Evolutionary conservation across 495 filamentous ascomycete genomes (phyloP), one percentile per base, ranked within the genome.

Genomic region (Xylaria intraflava): DNA sequence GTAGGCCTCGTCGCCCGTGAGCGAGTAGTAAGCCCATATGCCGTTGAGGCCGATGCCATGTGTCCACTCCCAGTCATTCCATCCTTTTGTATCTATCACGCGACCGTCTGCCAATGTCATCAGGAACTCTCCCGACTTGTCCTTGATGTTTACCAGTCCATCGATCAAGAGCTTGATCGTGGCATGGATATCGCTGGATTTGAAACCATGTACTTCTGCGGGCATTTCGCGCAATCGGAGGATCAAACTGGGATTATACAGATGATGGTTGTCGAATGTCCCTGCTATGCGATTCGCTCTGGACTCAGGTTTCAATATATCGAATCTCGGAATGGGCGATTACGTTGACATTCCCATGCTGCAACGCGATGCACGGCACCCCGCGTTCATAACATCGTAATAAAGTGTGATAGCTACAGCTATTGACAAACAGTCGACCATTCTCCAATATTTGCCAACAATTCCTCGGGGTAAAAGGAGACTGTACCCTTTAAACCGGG

Each of bases 11-110:
- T 81, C 76, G 19, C 76, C 79, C 0, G 83, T 86, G 30, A 88
- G 62, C 41, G 79, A 76, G 71, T 87, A 82, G 73, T 88, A 88
- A 48, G 87, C 80, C 80, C 81, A 89, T 42, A 89, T 76, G n/a
- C 86, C 84, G 62, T 88, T 88, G 5, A 89, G 76, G 0, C 86
- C 85, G 53, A 89, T 80, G 6, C 86, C 85, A 65, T 89, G 86
- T 3, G 86, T 89, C 86, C 86, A 89, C 72, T 89, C 86, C 85
- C 85, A 89, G 56, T 81, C 83, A 36, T 79, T 67, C 86, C 85
- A 89, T 36, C 83, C 85, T 66, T 89, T 89, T 16, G 86, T 89
- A 62, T 89, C 86, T 55, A 89, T 88, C 29, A 88, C 70, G 23
- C 86, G 80, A 30, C 85, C 86, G 55, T 88, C 85, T 7, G 73